Percentiles rank a stretch among this genome's conserved stretches.
These are phyloP conservation scores for Microthyrium microscopicum DNA, from an alignment of 2,329 filamentous ascomycete species.

Conservation along the genomic window DNA sequence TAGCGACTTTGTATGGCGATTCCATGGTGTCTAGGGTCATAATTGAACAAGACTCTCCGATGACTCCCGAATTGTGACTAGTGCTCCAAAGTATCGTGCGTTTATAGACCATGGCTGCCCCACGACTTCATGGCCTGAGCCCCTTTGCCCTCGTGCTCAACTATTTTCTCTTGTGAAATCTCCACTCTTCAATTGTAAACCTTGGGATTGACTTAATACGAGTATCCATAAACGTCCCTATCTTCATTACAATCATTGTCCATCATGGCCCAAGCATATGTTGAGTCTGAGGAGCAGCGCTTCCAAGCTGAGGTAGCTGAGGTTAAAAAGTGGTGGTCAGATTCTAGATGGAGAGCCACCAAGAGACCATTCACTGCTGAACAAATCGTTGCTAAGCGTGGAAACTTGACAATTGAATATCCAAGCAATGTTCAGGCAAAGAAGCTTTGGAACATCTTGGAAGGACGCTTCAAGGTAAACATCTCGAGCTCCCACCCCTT, in stretches of 20 bases:
- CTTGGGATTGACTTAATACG: too few relatives aligned
- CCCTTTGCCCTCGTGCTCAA: background rate
- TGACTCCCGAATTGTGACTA: too few relatives aligned
- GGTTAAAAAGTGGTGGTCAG: slow-evolving; percentile 88
- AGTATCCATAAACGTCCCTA: too few relatives aligned
- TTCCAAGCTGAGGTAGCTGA: slow-evolving; percentile 72
- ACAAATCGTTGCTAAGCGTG: slow-evolving; percentile 91
- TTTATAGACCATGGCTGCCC: too few relatives aligned
- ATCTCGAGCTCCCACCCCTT: background rate
- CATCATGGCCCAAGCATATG: slow-evolving; percentile 17
- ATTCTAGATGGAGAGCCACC: slow-evolving; percentile 83
- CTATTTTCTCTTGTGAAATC: too few relatives aligned
- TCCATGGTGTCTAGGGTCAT: too few relatives aligned
- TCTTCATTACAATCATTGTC: too few relatives aligned
- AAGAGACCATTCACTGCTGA: slow-evolving; percentile 88
- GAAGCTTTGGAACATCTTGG: slow-evolving; percentile 87
- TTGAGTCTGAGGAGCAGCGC: slow-evolving; percentile 53
- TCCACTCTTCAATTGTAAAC: too few relatives aligned
- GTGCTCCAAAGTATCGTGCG: too few relatives aligned
- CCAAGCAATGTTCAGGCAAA: slow-evolving; percentile 77
- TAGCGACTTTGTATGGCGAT: too few relatives aligned
- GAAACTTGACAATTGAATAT: slow-evolving; percentile 79
- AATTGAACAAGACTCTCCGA: too few relatives aligned
- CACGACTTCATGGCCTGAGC: too few relatives aligned
- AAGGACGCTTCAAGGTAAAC: slow-evolving; percentile 63